These are phyloP conservation scores for Hemileccinum rubropunctum DNA, from an alignment of 768 basidiomycete genomes.

Conservation along the genomic window DNA sequence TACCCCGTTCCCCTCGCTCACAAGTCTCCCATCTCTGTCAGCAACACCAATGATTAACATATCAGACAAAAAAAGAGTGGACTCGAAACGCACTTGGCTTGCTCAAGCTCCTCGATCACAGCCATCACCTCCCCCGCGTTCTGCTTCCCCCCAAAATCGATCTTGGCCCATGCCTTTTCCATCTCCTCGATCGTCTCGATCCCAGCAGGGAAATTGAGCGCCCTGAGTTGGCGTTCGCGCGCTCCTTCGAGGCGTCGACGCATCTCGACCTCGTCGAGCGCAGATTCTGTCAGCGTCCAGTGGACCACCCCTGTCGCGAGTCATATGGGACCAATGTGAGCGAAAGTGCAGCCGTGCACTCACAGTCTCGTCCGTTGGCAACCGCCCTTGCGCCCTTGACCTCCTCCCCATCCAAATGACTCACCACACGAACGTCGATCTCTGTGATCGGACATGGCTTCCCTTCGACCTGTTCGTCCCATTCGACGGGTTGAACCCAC, in stretches of 20 bases:
- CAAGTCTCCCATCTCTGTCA: too few species aligned
- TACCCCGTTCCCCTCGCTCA: too few species aligned
- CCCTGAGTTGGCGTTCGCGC: slow-evolving; percentile 44
- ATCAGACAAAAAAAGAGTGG: too few species aligned
- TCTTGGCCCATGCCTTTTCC: slow-evolving; percentile 30
- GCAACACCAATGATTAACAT: too few species aligned
- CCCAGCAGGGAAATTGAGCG: slow-evolving; percentile 49
- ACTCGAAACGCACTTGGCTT: slow-evolving; percentile 9
- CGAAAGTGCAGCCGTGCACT: neutral
- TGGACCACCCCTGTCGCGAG: slow-evolving; percentile 53
- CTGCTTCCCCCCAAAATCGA: slow-evolving; percentile 27
- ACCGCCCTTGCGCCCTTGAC: slow-evolving; percentile 39
- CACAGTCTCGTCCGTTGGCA: slow-evolving; percentile 18
- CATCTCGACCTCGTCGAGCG: slow-evolving; percentile 33
- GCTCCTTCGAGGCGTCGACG: slow-evolving; percentile 33
- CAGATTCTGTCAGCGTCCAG: slow-evolving; percentile 51
- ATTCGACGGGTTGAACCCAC: slow-evolving; percentile 63
- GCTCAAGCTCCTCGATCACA: neutral
- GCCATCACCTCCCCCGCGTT: slow-evolving; percentile 1
- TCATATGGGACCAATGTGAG: too few species aligned
- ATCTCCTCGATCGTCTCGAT: slow-evolving; percentile 31
- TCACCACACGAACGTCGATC: slow-evolving; percentile 49
- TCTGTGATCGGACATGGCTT: slow-evolving; percentile 49
- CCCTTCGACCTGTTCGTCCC: slow-evolving; percentile 36
- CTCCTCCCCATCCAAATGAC: slow-evolving; percentile 40